Conservation (phyloP, 768 basidiomycete genomes). For the Psilocybe subaeruginosa region DNA sequence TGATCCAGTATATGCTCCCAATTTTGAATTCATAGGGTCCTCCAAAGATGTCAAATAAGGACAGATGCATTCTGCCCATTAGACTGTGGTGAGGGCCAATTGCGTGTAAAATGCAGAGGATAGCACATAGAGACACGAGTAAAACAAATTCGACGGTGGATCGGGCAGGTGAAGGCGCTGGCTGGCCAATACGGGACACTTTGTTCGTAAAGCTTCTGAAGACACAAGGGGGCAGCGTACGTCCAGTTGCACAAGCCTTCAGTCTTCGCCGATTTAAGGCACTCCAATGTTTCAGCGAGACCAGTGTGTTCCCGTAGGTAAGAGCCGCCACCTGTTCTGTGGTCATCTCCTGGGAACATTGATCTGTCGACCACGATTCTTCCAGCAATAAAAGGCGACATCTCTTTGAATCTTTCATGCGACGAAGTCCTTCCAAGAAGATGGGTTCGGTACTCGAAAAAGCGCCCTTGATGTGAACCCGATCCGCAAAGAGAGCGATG, state of each 20-base stretch:
- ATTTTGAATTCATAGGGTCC: background rate
- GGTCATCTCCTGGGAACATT: background rate
- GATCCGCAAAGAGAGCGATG: slow-evolving; percentile 8
- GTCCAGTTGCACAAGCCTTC: background rate
- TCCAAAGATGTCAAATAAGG: background rate
- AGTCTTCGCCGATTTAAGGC: slow-evolving; percentile 2
- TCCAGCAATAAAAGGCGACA: slow-evolving; percentile 10
- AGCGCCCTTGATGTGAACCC: slow-evolving; percentile 14
- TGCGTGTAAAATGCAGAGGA: background rate
- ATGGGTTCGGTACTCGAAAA: background rate
- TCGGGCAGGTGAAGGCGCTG: background rate
- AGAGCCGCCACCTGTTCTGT: slow-evolving; percentile 1
- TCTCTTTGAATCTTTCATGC: background rate
- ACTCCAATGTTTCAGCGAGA: slow-evolving; percentile 12
- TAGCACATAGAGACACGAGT: background rate
- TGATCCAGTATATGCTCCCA: background rate
- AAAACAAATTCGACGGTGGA: background rate
- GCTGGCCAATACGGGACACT: background rate
- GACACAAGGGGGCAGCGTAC: background rate
- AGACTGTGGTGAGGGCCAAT: background rate
- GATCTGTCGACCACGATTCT: background rate
- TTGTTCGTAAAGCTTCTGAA: background rate
- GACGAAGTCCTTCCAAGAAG: slow-evolving; percentile 4
- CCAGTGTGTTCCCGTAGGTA: slow-evolving; percentile 11
- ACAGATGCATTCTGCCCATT: background rate